Conservation (phyloP, 139 green algal species). For the Limnomonas spitsbergensis region DNA sequence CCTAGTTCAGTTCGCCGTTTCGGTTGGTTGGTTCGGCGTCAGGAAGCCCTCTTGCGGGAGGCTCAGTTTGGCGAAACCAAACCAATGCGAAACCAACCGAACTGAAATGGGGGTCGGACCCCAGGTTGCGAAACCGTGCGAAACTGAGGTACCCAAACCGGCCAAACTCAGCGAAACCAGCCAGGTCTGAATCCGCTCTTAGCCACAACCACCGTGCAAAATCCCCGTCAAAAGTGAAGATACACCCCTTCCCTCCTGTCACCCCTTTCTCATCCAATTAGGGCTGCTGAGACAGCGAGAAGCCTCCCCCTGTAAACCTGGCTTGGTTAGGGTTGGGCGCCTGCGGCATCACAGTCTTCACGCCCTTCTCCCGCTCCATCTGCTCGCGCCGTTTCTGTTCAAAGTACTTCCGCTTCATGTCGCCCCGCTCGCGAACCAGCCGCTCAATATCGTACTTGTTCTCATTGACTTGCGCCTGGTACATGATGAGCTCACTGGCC, state of each 20-base stretch:
- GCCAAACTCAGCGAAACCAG: too few species aligned
- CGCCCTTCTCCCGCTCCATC: constrained; percentile 46
- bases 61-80: too few species aligned
- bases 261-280: not conserved
- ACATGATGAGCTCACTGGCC: constrained; percentile 89
- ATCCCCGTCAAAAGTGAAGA: too few species aligned
- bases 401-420: constrained; percentile 84
- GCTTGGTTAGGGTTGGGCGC: constrained; percentile 29
- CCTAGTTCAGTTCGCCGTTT: too few species aligned
- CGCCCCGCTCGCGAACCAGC: constrained; percentile 68
- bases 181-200: too few species aligned
- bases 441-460: constrained; percentile 92
- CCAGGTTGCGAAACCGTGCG: too few species aligned
- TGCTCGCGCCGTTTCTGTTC: constrained; percentile 71
- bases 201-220: too few species aligned
- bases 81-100: too few species aligned
- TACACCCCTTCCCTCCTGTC: not conserved
- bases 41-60: too few species aligned
- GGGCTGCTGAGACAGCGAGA: constrained; percentile 42
- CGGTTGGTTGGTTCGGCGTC: too few species aligned
- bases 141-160: too few species aligned
- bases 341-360: constrained; percentile 24
- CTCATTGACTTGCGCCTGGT: constrained; percentile 82
- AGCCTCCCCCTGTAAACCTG: constrained; percentile 53
- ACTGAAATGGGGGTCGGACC: too few species aligned